Evolutionary conservation across 768 basidiomycete species (phyloP).

Genomic region (Boletus speciosus): DNA sequence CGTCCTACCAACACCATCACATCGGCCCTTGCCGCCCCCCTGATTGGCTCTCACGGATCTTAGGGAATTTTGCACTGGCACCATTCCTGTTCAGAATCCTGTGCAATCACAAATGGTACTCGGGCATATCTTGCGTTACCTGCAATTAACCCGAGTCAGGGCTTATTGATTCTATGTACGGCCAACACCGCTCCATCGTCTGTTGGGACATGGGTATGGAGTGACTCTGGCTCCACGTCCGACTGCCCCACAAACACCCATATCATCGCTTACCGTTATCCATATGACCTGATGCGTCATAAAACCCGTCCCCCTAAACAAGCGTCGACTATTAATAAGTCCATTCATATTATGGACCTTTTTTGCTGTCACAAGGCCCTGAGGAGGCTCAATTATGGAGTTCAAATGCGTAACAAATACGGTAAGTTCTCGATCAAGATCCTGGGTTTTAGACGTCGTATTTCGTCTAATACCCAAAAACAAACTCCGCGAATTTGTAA

Average conservation of each 20-base stretch:
- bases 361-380: neutral
- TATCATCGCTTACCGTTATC: neutral
- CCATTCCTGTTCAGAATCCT: neutral
- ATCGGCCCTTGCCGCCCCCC: no score
- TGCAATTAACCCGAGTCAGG: neutral
- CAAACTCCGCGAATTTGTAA: constrained; percentile 2
- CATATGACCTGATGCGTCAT: neutral
- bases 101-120: neutral
- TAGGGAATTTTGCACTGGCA: no score
- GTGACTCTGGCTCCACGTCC: neutral
- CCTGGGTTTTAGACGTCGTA: neutral
- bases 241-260: neutral
- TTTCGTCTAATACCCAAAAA: neutral
- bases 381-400: neutral
- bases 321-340: neutral
- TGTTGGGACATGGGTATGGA: neutral
- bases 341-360: neutral
- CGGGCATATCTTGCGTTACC: neutral
- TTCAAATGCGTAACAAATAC: neutral
- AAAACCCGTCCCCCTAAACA: neutral
- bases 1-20: no score
- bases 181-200: neutral
- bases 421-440: constrained; percentile 1
- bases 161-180: neutral
- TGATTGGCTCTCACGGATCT: neutral